Evolutionary conservation across 1,284 basidiomycete species (phyloP).

Genomic region (Athelia sp.): DNA sequence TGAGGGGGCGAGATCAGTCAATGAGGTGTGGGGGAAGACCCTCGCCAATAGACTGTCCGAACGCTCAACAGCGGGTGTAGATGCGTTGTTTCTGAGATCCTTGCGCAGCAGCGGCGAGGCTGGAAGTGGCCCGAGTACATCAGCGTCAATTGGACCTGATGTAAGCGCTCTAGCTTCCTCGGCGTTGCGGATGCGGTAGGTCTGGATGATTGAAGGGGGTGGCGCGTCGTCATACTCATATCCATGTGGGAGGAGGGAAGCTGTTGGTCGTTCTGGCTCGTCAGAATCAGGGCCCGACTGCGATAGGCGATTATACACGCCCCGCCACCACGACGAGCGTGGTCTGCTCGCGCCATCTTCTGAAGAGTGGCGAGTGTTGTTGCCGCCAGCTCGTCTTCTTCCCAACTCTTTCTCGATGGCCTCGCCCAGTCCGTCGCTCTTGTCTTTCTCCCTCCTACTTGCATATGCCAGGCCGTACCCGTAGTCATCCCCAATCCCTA

Average conservation of each 20-base stretch:
- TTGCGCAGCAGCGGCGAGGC: slow-evolving; percentile 8
- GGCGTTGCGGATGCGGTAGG: slow-evolving; percentile 19
- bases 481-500: slow-evolving; percentile 43
- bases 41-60: slow-evolving; percentile 24
- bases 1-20: not conserved
- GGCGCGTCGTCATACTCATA: slow-evolving; percentile 36
- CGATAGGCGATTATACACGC: slow-evolving; percentile 47
- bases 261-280: slow-evolving; percentile 12
- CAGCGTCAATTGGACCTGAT: not conserved
- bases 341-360: slow-evolving; percentile 17
- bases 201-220: slow-evolving; percentile 31
- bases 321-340: slow-evolving; percentile 53
- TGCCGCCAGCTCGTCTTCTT: slow-evolving; percentile 35
- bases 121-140: slow-evolving; percentile 5
- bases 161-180: slow-evolving; percentile 6
- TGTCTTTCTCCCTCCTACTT: slow-evolving; percentile 31
- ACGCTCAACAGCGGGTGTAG: slow-evolving; percentile 7
- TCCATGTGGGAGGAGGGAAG: slow-evolving; percentile 13
- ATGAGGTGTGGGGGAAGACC: slow-evolving; percentile 15
- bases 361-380: slow-evolving; percentile 19
- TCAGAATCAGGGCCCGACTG: slow-evolving; percentile 33
- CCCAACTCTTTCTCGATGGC: slow-evolving; percentile 50
- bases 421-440: slow-evolving; percentile 45
- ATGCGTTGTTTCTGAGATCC: slow-evolving; percentile 1
- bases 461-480: slow-evolving; percentile 32